Percentiles rank a stretch among this genome's conserved stretches.
phyloP scores from a whole-genome alignment of 345 rosid species.

The Dipteronia sinensis region DNA sequence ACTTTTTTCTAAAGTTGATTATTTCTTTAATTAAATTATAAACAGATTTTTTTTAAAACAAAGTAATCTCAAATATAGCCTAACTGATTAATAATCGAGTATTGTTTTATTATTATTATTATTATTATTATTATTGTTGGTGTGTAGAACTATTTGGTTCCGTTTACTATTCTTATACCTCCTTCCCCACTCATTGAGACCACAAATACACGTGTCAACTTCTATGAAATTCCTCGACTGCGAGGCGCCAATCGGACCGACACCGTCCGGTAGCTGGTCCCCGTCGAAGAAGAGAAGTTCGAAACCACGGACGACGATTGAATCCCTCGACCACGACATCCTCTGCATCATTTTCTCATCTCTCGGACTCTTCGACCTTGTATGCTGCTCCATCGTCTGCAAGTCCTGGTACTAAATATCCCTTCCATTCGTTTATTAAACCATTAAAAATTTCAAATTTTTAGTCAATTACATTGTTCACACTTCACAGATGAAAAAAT shows the following conservation, averaged over 20 bases:
- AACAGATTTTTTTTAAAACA: too few species aligned
- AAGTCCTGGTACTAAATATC: slow-evolving; percentile 56
- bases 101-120: too few species aligned
- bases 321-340: slow-evolving; percentile 54
- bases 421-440: background rate
- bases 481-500: background rate
- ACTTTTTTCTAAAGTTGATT: too few species aligned
- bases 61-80: too few species aligned
- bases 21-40: too few species aligned
- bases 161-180: too few species aligned
- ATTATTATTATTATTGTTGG: too few species aligned
- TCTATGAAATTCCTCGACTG: too few species aligned
- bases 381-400: slow-evolving; percentile 76
- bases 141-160: too few species aligned
- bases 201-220: background rate
- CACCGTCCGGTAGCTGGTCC: slow-evolving; percentile 24
- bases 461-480: background rate
- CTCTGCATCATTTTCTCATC: slow-evolving; percentile 71
- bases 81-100: too few species aligned
- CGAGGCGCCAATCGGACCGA: slow-evolving; percentile 18
- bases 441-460: background rate
- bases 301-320: slow-evolving; percentile 36
- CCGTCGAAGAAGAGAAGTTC: slow-evolving; percentile 51
- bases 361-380: slow-evolving; percentile 73
- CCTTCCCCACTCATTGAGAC: background rate